phyloP scores from a whole-genome alignment of 805 yeast species.

The Suhomyces sp. region DNA sequence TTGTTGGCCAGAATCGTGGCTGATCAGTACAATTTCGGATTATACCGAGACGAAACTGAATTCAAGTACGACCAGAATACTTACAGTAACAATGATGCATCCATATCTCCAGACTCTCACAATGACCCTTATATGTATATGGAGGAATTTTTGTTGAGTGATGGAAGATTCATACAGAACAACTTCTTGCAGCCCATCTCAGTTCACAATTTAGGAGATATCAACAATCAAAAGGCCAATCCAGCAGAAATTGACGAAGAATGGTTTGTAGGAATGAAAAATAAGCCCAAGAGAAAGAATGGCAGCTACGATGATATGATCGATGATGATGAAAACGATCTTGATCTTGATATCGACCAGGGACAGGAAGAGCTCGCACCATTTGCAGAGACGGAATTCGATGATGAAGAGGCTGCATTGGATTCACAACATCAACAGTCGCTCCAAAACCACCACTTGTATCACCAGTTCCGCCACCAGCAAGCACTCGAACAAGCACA shows the following conservation, averaged over 20 bases:
- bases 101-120: slow-evolving; percentile 15
- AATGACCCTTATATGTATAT: slow-evolving; percentile 23
- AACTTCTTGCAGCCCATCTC: slow-evolving; percentile 37
- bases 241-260: slow-evolving; percentile 20
- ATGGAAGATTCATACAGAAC: slow-evolving; percentile 41
- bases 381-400: slow-evolving; percentile 29
- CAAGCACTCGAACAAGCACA: slow-evolving; percentile 14
- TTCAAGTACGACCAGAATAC: slow-evolving; percentile 40
- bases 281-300: not conserved
- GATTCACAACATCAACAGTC: slow-evolving; percentile 7
- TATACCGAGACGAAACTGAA: slow-evolving; percentile 44
- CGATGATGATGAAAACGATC: not conserved
- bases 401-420: slow-evolving; percentile 25
- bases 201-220: slow-evolving; percentile 24
- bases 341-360: not conserved
- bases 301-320: not conserved
- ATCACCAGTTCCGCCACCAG: slow-evolving; percentile 19
- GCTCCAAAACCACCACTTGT: slow-evolving; percentile 13
- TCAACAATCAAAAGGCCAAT: slow-evolving; percentile 9
- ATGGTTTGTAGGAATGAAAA: slow-evolving; percentile 15
- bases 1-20: slow-evolving; percentile 51
- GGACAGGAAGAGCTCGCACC: not conserved
- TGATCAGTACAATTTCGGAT: slow-evolving; percentile 52
- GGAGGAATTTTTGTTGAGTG: slow-evolving; percentile 37
- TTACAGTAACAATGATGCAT: slow-evolving; percentile 22